These are phyloP conservation scores for Pinus albicaulis DNA, from an alignment of 75 land plant species.

Conservation along the genomic window DNA sequence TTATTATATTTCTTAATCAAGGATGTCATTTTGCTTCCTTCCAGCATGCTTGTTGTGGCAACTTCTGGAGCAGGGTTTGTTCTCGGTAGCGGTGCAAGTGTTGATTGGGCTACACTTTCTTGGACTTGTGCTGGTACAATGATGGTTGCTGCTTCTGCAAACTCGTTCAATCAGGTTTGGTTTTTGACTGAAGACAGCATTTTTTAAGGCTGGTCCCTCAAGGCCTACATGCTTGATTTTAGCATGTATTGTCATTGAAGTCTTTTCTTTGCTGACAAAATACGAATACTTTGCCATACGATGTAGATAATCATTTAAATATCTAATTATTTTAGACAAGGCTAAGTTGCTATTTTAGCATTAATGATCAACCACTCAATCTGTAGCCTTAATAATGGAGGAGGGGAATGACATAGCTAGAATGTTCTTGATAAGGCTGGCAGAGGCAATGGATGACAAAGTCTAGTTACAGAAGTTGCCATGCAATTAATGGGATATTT, in stretches of 20 bases:
- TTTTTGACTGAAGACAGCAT: neutral
- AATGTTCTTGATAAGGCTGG: neutral
- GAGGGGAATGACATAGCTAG: neutral
- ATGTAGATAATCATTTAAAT: neutral
- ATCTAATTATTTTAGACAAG: neutral
- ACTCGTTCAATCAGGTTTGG: slow-evolving; percentile 87
- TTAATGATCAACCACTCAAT: neutral
- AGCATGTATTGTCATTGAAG: neutral
- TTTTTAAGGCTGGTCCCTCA: neutral
- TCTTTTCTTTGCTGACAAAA: neutral
- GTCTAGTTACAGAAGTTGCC: neutral
- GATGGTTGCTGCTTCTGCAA: slow-evolving; percentile 96
- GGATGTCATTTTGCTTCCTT: slow-evolving; percentile 3
- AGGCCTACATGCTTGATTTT: neutral
- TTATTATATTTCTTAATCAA: neutral
- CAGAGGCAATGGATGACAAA: too few species aligned
- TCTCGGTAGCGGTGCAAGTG: slow-evolving; percentile 75
- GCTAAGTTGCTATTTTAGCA: neutral
- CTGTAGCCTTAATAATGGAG: neutral
- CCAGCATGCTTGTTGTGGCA: slow-evolving; percentile 89
- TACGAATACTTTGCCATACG: neutral
- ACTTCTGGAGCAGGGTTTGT: slow-evolving; percentile 90
- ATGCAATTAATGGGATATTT: neutral
- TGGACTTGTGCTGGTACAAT: slow-evolving; percentile 93
- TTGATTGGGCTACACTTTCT: slow-evolving; percentile 73